Evolutionary conservation across 2,329 filamentous ascomycete genomes (phyloP), one percentile per base, ranked within the genome.

Genomic region (Sarocladiaceae sp.): DNA sequence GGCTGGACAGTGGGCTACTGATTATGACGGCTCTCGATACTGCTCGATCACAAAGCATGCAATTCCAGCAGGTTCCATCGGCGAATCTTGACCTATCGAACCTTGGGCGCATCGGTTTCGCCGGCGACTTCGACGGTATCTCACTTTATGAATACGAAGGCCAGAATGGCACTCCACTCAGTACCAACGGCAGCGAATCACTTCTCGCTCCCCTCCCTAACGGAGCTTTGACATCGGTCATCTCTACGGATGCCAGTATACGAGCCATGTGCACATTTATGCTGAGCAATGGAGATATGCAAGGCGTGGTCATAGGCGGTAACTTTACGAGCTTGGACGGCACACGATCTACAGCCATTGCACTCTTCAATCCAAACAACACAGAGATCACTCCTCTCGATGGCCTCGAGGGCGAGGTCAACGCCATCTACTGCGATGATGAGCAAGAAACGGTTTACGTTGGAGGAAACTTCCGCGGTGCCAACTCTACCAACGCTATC

Each of bases 261-360:
- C 77, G 82, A 58, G 76, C 88, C 51, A 93, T 98, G 85, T 98
- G 93, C 68, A 70, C 83, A 16, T 87, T 91, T 55, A 72, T 80
- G 43, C 67, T 74, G 54, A 72, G 74, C 46, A 76, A 87, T 62
- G 85, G 85, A 51, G 75, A 72, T 5, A 66, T 83, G 46, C 72
- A 77, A n/a, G 83, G 85, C 32, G 78, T 97, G 21, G 77, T 97
- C 39, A 76, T 98, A 13, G 93, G 86, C 45, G 93, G 93, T 39
- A 97, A 97, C 68, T 98, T 98, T 61, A 97, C 93, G 24, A 94
- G 88, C 61, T 68, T 98, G 50, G 87, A 83, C 47, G 82, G 82
- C 47, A 74, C 83, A 46, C 69, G 86, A 57, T 88, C 89, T 2
- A 81, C 81, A 44, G 87, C 86, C 34, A 79, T 94, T 46, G 93